These are phyloP conservation scores for Phalaenopsis aphrodite DNA, from an alignment of 106 monocot species.

Conservation along the genomic window DNA sequence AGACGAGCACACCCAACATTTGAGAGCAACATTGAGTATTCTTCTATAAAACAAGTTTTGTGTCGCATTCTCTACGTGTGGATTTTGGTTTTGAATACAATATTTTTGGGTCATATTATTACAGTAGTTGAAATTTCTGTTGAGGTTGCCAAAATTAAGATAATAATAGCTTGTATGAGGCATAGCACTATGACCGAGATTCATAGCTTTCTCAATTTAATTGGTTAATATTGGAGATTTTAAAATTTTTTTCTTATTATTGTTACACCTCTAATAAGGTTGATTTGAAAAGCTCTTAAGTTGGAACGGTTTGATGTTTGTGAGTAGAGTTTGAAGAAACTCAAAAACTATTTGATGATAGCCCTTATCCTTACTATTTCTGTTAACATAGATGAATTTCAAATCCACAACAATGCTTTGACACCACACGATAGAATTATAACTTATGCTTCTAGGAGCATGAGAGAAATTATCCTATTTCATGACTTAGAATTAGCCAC, in stretches of 20 bases:
- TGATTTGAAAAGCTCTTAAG: neutral
- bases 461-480: neutral
- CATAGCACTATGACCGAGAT: neutral
- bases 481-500: neutral
- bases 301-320: neutral
- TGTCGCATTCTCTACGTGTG: neutral
- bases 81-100: neutral
- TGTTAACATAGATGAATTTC: neutral
- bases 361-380: neutral
- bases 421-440: neutral
- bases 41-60: neutral
- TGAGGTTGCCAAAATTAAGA: neutral
- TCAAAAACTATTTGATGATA: neutral
- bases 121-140: neutral
- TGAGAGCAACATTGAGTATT: neutral
- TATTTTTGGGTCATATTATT: neutral
- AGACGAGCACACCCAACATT: neutral
- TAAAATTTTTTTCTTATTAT: neutral
- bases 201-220: neutral
- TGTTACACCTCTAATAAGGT: neutral
- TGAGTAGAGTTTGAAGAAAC: neutral
- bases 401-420: neutral
- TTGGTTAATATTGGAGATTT: neutral
- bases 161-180: neutral
- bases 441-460: neutral